Evolutionary conservation across 2,329 filamentous ascomycete genomes (phyloP).

Genomic region (Pyricularia sp.): DNA sequence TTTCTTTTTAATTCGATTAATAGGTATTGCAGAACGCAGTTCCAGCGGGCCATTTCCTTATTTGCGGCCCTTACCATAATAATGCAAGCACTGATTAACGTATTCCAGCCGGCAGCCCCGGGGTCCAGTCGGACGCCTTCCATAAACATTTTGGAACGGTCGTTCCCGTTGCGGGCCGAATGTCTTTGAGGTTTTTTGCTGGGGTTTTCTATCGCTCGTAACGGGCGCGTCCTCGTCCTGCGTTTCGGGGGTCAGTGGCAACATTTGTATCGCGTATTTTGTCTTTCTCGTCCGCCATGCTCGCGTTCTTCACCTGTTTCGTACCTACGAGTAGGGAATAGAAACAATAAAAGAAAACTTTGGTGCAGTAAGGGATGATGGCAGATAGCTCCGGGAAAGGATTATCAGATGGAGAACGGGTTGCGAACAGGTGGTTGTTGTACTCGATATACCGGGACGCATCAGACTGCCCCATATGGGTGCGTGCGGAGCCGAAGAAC

Average conservation of each 20-base stretch:
- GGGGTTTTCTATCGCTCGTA: slow-evolving; percentile 13
- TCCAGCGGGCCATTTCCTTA: neutral
- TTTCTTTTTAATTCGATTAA: neutral
- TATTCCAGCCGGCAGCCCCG: slow-evolving; percentile 74
- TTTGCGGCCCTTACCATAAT: slow-evolving; percentile 45
- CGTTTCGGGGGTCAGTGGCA: slow-evolving; percentile 6
- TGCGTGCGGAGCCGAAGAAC: neutral
- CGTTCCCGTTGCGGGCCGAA: slow-evolving; percentile 46
- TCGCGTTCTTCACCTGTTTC: neutral
- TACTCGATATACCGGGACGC: neutral
- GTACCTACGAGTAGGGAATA: neutral
- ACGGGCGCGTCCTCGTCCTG: slow-evolving; percentile 9
- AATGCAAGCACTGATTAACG: slow-evolving; percentile 84
- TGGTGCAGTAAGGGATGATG: neutral
- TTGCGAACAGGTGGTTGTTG: neutral
- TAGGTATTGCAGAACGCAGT: neutral
- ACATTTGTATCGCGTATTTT: no score
- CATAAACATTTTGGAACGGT: slow-evolving; percentile 60
- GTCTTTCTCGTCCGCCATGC: slow-evolving; percentile 2
- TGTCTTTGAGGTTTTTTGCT: slow-evolving; percentile 29
- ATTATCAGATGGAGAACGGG: no score
- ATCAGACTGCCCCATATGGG: neutral
- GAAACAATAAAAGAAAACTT: neutral
- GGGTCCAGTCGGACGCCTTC: slow-evolving; percentile 78
- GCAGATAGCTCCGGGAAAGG: no score